Evolutionary conservation across 768 basidiomycete species (phyloP).

Genomic region (Pleurotus cornucopiae): DNA sequence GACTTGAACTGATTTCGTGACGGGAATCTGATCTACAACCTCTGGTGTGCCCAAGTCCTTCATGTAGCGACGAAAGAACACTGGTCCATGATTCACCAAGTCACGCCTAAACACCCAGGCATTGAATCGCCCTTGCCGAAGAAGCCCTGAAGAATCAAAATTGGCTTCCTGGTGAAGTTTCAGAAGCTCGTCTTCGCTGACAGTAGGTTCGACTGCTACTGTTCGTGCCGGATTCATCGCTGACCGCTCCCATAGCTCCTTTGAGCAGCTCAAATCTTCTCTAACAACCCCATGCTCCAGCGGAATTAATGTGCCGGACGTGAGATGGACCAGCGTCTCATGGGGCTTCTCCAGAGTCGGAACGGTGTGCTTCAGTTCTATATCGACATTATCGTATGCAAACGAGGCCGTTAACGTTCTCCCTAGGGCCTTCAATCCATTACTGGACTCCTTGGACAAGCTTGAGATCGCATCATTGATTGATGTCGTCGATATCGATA

Average conservation of each 20-base stretch:
- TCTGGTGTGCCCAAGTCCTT: slow-evolving; percentile 17
- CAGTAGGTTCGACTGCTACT: slow-evolving; percentile 6
- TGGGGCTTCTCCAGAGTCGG: slow-evolving; percentile 24
- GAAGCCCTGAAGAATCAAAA: slow-evolving; percentile 13
- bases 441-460: slow-evolving; percentile 19
- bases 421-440: slow-evolving; percentile 16
- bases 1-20: slow-evolving; percentile 15
- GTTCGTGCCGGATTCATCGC: slow-evolving; percentile 15
- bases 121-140: slow-evolving; percentile 20
- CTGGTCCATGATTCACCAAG: slow-evolving; percentile 22
- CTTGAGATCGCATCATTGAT: slow-evolving; percentile 19
- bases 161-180: slow-evolving; percentile 15
- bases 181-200: slow-evolving; percentile 13
- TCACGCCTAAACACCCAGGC: slow-evolving; percentile 22
- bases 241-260: slow-evolving; percentile 28
- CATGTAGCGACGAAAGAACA: slow-evolving; percentile 18
- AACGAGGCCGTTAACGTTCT: slow-evolving; percentile 19
- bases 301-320: slow-evolving; percentile 26
- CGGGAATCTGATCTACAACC: slow-evolving; percentile 20
- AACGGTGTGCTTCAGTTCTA: slow-evolving; percentile 24
- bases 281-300: slow-evolving; percentile 18
- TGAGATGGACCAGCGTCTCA: slow-evolving; percentile 25
- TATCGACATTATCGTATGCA: slow-evolving; percentile 42
- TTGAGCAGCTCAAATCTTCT: slow-evolving; percentile 25
- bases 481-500: slow-evolving; percentile 22